These are phyloP conservation scores for Diutina rugosa DNA, from an alignment of 1,139 yeast genomes.

Conservation along the genomic window DNA sequence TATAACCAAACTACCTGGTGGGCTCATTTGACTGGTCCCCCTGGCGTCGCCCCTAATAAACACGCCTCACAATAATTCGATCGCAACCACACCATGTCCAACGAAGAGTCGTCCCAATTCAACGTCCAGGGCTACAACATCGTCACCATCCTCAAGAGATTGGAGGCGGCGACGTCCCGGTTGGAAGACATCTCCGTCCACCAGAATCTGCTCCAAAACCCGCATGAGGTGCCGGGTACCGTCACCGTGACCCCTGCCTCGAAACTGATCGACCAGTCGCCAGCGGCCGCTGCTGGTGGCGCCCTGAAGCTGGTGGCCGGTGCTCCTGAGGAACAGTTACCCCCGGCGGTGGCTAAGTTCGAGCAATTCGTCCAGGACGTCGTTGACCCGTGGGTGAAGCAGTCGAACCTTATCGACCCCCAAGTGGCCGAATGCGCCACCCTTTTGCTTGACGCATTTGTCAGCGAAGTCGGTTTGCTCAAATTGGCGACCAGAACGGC, in stretches of 20 bases:
- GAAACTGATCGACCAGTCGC: constrained; percentile 4
- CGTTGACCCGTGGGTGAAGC: constrained; percentile 47
- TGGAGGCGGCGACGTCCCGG: constrained; percentile 89
- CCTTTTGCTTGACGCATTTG: constrained; percentile 46
- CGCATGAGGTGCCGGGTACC: neutral
- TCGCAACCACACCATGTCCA: constrained; percentile 4
- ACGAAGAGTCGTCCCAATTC: constrained; percentile 38
- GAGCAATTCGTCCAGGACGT: constrained; percentile 37
- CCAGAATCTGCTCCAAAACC: constrained; percentile 23
- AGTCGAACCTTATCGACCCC: constrained; percentile 50
- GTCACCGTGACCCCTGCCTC: neutral
- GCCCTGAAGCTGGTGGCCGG: constrained; percentile 3
- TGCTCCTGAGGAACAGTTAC: neutral
- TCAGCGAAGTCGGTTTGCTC: constrained; percentile 45
- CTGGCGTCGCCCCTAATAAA: neutral
- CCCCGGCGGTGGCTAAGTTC: constrained; percentile 29
- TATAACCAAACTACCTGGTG: no score
- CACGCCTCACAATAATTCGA: neutral
- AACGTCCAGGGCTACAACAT: constrained; percentile 71
- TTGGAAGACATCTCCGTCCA: constrained; percentile 78
- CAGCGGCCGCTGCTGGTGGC: constrained; percentile 10
- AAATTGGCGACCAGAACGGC: constrained; percentile 44
- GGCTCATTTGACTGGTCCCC: no score
- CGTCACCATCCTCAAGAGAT: constrained; percentile 67
- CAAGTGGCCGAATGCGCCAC: constrained; percentile 48